phyloP scores from a whole-genome alignment of 1,139 yeast genomes.

The Lodderomyces orthopsilosis region DNA sequence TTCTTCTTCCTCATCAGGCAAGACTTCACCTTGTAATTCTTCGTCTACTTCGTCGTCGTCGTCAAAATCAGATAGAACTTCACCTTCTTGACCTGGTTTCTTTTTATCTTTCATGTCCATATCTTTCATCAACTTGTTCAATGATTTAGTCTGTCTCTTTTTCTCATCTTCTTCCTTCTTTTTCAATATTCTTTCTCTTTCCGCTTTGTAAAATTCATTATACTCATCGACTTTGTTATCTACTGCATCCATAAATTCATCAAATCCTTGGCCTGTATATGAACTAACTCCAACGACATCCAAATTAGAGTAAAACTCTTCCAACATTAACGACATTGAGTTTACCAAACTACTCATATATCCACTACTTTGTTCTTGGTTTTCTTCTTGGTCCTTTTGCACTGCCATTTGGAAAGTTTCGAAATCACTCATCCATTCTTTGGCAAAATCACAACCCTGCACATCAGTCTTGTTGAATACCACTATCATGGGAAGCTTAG shows the following conservation, averaged over 20 bases:
- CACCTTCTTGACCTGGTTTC: conserved; percentile 39
- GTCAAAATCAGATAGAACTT: conserved; percentile 70
- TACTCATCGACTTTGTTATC: conserved; percentile 88
- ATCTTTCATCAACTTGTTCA: conserved; percentile 77
- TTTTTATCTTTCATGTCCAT: conserved; percentile 51
- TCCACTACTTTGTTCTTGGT: conserved; percentile 75
- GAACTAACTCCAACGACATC: conserved; percentile 92
- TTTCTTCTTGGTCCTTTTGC: conserved; percentile 56
- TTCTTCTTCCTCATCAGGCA: conserved; percentile 54
- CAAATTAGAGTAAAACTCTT: conserved; percentile 90
- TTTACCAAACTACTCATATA: conserved; percentile 93
- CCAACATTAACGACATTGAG: conserved; percentile 93
- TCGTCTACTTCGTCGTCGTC: conserved; percentile 48
- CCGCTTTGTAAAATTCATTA: conserved; percentile 76
- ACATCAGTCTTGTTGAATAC: conserved; percentile 96
- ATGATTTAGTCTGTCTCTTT: conserved; percentile 65
- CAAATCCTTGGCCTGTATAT: conserved; percentile 91
- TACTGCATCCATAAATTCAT: conserved; percentile 79
- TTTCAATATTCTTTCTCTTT: conserved; percentile 77
- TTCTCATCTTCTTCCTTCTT: conserved; percentile 77
- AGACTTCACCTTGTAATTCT: conserved; percentile 60
- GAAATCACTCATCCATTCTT: conserved; percentile 97
- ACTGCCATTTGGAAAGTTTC: conserved; percentile 85
- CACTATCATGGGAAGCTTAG: conserved; percentile 93
- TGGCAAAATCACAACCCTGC: conserved; percentile 78